A percentile compares a stretch with the other conserved stretches of the same genome.
phyloP scores from a whole-genome alignment of 805 yeast genomes.

The Wickerhamiella spandovensis region DNA sequence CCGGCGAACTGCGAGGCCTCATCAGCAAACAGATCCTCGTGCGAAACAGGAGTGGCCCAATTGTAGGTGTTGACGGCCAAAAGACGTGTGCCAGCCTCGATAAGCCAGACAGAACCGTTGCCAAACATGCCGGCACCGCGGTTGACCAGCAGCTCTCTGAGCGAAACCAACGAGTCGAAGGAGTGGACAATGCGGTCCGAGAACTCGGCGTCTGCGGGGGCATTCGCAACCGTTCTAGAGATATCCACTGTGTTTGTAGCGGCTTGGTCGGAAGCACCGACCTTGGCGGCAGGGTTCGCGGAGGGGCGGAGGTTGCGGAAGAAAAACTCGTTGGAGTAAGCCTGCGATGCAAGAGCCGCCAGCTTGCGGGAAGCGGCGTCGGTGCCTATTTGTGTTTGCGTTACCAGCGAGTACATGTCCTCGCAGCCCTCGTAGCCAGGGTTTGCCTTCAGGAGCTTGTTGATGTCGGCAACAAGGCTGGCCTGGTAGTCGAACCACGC shows the following conservation, averaged over 20 bases:
- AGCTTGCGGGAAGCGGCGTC: constrained; percentile 29
- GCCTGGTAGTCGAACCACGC: constrained; percentile 79
- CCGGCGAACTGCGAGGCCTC: not conserved
- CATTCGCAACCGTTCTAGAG: constrained; percentile 13
- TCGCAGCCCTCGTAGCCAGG: constrained; percentile 7
- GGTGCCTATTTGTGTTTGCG: constrained; percentile 7
- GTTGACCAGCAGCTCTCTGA: constrained; percentile 57
- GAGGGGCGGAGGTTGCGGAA: constrained; percentile 26
- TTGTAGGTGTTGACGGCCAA: constrained; percentile 79
- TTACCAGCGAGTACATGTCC: constrained; percentile 6
- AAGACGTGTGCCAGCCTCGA: constrained; percentile 29
- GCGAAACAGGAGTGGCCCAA: constrained; percentile 66
- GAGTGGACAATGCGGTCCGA: constrained; percentile 23
- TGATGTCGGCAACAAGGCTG: constrained; percentile 25
- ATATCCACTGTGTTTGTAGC: constrained; percentile 16
- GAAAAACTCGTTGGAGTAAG: constrained; percentile 78
- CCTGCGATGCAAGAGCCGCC: constrained; percentile 69
- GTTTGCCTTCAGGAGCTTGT: constrained; percentile 11
- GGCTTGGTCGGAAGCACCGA: constrained; percentile 15
- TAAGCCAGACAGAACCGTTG: constrained; percentile 89
- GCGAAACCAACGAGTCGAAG: constrained; percentile 69
- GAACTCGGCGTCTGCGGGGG: constrained; percentile 11
- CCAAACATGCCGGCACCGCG: constrained; percentile 72
- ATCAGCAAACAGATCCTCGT: constrained; percentile 5
- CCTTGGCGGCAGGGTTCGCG: constrained; percentile 17